phyloP scores from a whole-genome alignment of 352 stramenopile species.

The Phytophthora aleatoria region DNA sequence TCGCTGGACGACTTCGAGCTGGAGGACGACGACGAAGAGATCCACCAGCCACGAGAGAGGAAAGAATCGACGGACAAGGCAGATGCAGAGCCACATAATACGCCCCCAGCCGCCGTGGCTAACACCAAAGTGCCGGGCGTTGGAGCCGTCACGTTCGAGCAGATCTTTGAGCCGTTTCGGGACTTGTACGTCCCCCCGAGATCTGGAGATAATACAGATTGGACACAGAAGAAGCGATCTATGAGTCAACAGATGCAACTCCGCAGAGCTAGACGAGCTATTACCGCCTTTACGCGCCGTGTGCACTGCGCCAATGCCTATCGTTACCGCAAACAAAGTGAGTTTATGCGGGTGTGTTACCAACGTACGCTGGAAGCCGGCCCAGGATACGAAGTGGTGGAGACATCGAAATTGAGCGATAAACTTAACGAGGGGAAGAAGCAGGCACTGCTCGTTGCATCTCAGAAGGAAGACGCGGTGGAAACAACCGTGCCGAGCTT shows the following conservation, averaged over 20 bases:
- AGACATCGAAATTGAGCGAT: conserved; percentile 14
- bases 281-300: conserved; percentile 44
- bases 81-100: conserved; percentile 16
- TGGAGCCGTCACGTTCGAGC: conserved; percentile 41
- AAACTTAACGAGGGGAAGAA: conserved; percentile 5
- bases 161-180: conserved; percentile 61
- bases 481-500: conserved; percentile 52
- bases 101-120: neutral
- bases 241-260: conserved; percentile 21
- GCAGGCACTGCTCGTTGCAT: conserved; percentile 22
- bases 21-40: conserved; percentile 33
- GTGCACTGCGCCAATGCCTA: conserved; percentile 53
- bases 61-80: conserved; percentile 20
- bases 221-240: conserved; percentile 9
- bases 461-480: conserved; percentile 45
- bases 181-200: conserved; percentile 49
- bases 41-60: conserved; percentile 17
- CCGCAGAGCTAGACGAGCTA: conserved; percentile 34
- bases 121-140: conserved; percentile 16
- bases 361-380: conserved; percentile 51
- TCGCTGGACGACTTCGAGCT: conserved; percentile 35
- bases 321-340: conserved; percentile 60
- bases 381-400: conserved; percentile 30
- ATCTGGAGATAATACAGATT: neutral
- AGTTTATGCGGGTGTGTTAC: conserved; percentile 72